These are phyloP conservation scores for Endothia cerciana DNA, from an alignment of 2,329 filamentous ascomycete genomes.

Conservation along the genomic window DNA sequence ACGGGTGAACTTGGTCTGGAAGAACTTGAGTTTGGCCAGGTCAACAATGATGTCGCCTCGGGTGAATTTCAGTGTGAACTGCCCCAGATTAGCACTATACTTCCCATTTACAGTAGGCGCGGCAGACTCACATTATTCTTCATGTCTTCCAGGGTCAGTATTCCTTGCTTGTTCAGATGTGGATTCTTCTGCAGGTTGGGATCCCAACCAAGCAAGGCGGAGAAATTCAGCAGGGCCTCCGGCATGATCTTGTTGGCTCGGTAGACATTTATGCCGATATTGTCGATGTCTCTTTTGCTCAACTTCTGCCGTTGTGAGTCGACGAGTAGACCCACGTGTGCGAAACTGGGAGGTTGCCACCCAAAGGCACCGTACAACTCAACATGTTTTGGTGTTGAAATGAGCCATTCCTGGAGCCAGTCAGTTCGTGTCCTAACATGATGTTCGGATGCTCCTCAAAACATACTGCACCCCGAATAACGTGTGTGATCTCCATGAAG, in stretches of 20 bases:
- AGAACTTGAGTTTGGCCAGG: slow-evolving; percentile 76
- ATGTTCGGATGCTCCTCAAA: background rate
- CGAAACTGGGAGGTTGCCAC: slow-evolving; percentile 75
- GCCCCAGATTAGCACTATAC: slow-evolving; percentile 33
- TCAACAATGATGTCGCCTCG: slow-evolving; percentile 86
- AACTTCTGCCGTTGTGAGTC: slow-evolving; percentile 73
- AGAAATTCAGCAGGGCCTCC: slow-evolving; percentile 72
- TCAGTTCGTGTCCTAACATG: background rate
- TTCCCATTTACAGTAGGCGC: background rate
- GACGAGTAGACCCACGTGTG: slow-evolving; percentile 77
- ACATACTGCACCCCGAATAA: slow-evolving; percentile 80
- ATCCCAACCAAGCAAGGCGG: slow-evolving; percentile 83
- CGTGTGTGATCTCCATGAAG: slow-evolving; percentile 92
- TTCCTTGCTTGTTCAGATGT: slow-evolving; percentile 57
- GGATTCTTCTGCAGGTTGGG: slow-evolving; percentile 50
- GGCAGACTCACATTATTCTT: slow-evolving; percentile 62
- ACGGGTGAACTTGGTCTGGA: slow-evolving; percentile 55
- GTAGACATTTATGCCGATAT: slow-evolving; percentile 54
- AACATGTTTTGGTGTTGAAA: slow-evolving; percentile 79
- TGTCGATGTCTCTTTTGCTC: slow-evolving; percentile 77
- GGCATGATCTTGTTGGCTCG: slow-evolving; percentile 51
- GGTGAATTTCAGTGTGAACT: slow-evolving; percentile 88
- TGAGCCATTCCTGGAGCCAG: slow-evolving; percentile 79
- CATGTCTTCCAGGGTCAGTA: slow-evolving; percentile 73
- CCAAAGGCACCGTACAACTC: slow-evolving; percentile 76